Evolutionary conservation across 179 eudicot species (phyloP), one percentile per base, ranked within the genome.

Genomic region (Corrigiola litoralis): DNA sequence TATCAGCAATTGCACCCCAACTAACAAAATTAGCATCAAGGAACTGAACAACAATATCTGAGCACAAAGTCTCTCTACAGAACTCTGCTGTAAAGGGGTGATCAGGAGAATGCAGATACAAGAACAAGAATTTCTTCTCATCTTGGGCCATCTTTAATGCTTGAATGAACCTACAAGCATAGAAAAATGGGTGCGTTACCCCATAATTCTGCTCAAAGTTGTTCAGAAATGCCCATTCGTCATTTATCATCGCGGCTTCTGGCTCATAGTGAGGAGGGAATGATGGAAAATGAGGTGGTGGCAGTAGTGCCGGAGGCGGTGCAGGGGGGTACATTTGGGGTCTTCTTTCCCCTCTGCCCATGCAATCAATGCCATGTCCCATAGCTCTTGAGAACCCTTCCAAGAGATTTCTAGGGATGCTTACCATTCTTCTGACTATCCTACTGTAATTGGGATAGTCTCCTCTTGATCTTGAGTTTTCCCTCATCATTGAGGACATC

Each of bases 1-100:
- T 45, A 56, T 80, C 75, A 13, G 72, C 80, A 69, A 87, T 63
- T 3, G 78, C 95, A 25, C 86, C 98, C 98, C 98, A 92, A 23
- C 81, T 81, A 11, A 90, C 87, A 71, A 90, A 90, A 55, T 90
- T 92, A 3, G 92, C 87, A 72, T 92, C 97, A 62, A 90, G 72
- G 63, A 81, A 92, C 83, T 87, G 83, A 40, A 85, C 88, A 48
- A 84, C 85, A 53, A 86, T 62, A 71, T 92, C 98, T 4, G 87
- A 82, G n/a, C 89, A 71, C 58, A 92, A 59, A 41, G 98, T 87
- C 49, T 79, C 83, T 65, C 80, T 74, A 62, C 97, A 92, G 61
- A 90, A 90, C 1, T 74, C 62, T 0, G 78, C 67, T 5, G 92
- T 75, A 61, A 84, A 87, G 1, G 95, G 92, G 72, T 89, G 89